Evolutionary conservation across 1,284 basidiomycete genomes (phyloP), one percentile per base, ranked within the genome.

Genomic region (Xerocomus minutiporus): DNA sequence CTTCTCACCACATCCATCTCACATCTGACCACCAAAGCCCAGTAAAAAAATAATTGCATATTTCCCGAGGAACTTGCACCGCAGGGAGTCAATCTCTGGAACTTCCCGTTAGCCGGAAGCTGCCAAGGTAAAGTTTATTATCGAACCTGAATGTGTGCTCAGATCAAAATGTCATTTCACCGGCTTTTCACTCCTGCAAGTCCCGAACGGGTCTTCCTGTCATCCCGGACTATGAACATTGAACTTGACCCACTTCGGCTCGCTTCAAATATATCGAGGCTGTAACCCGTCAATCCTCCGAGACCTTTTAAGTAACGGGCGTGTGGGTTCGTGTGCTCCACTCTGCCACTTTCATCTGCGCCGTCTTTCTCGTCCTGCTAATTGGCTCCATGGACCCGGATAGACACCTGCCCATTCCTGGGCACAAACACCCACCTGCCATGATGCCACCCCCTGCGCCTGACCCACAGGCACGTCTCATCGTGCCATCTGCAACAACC

Each of bases 81-180:
- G 60, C 64, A 66, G 58, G 54, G 17, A 25, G 38, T 12, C 56
- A 61, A 56, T 57, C 53, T 61, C 26, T 57, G 60, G 65, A 66
- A 66, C 40, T 61, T 65, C 40, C 60, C 64, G 53, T 54, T 43
- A 23, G 23, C 64, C 57, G 60, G 61, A 62, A 52, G 59, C 49
- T 62, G 59, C 54, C 56, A 68, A 68, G 57, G 55, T 62, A 69
- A 62, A 56, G 57, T 67, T 67, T 68, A 57, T 66, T 55, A 50
- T 51, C 59, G 61, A 67, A 58, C 57, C 58, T 57, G 64, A 59
- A 48, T 59, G 53, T 65, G 38, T 48, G 54, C 54, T 60, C 58
- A 57, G 51, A 67, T 68, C 60, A 56, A 50, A 55, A 25, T 52
- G 41, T 55, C 56, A 61, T 63, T 68, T 66, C 56, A 54, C 69